Evolutionary conservation across 1,284 basidiomycete genomes (phyloP), one percentile per base, ranked within the genome.

Genomic region (Malassezia cuniculi): DNA sequence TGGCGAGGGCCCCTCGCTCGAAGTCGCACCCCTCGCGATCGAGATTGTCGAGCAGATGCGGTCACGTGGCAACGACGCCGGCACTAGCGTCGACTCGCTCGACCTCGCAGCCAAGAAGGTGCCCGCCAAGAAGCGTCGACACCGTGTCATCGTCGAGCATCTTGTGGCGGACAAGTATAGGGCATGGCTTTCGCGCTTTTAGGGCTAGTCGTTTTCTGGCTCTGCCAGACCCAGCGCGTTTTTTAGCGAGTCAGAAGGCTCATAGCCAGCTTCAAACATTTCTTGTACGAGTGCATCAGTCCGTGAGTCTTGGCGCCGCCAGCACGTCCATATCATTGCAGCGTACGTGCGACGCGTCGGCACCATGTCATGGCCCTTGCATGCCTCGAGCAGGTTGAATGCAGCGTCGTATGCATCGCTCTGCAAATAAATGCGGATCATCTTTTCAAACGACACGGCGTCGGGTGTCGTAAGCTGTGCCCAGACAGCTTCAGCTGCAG

Each of bases 311-410:
- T 44, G 26, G 7, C 41, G 36, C 4, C 17, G 15, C 28, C 31
- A 36, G 27, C 59, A 62, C n/a, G 50, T 59, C 27, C 53, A 46
- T 6, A 53, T 32, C 22, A 62, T 29, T 5, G 48, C 44, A 15
- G 55, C 55, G 36, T 60, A 62, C 18, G 41, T 51, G 30, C 50
- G 48, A 4, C 48, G 34, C 27, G 52, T 54, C 1, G 59, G 59
- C 0, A 34, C 26, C 5, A 55, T 25, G 2, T 16, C 32, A 6
- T 44, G 42, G 2, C 33, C 25, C 30, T 62, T 59, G 22, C 50
- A 45, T 30, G 55, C 46, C 27, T 62, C 53, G 22, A 62, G 45
- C 24, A 55, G 45, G 0, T 32, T 39, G 25, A 59, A 62, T 0
- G 57, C 57, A 14, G 50, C 47, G 7, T 59, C 53, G 43, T 58